Percentiles rank a stretch among this genome's conserved stretches.
Evolutionary conservation across 1,284 basidiomycete species (phyloP).

Genomic region (Rhodofomes roseus): DNA sequence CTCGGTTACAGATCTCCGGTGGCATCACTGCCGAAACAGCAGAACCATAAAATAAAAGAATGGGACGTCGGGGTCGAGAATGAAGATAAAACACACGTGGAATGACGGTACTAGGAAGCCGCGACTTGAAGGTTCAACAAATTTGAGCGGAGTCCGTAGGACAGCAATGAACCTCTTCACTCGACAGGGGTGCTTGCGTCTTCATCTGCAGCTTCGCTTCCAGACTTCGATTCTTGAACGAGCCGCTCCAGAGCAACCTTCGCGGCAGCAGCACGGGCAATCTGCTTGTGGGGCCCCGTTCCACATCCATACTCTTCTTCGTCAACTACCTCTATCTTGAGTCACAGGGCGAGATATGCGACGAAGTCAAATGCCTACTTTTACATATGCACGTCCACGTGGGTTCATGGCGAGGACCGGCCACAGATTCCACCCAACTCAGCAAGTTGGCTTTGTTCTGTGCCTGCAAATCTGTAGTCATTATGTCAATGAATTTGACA

Average conservation of each 20-base stretch:
- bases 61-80: no score
- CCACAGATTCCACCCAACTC: constrained; percentile 48
- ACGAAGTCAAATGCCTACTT: constrained; percentile 34
- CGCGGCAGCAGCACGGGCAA: constrained; percentile 53
- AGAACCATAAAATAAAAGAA: no score
- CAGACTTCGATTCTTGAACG: constrained; percentile 1
- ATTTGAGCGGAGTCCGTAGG: no score
- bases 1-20: no score
- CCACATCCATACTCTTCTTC: constrained; percentile 40
- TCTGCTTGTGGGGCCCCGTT: constrained; percentile 45
- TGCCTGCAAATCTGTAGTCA: constrained; percentile 47
- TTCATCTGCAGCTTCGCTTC: not conserved
- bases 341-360: not conserved
- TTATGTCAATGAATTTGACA: not conserved
- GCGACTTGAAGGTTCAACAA: no score
- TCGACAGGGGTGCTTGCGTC: not conserved
- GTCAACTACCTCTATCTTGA: constrained; percentile 34
- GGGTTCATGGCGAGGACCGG: constrained; percentile 45
- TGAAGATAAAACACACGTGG: not conserved
- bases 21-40: no score
- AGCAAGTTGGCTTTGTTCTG: constrained; percentile 38
- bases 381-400: constrained; percentile 58
- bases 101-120: not conserved
- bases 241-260: constrained; percentile 40
- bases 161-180: not conserved